Evolutionary conservation across 805 yeast species (phyloP).

Genomic region (Komagataella pastoris): DNA sequence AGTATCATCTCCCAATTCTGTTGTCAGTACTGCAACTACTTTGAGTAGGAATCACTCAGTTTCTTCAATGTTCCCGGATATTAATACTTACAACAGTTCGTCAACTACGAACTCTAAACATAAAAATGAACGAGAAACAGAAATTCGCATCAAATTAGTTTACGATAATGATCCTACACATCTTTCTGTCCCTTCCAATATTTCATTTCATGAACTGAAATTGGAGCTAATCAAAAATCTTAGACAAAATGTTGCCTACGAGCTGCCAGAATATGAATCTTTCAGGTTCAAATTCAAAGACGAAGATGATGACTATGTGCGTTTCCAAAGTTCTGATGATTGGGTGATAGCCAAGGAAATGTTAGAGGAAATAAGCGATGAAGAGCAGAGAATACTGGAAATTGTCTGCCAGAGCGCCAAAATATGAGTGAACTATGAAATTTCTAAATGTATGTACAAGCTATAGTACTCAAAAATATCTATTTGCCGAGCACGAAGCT

Average conservation of each 20-base stretch:
- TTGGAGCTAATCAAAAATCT: conserved; percentile 38
- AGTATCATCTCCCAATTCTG: conserved; percentile 18
- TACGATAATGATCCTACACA: conserved; percentile 44
- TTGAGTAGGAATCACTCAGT: neutral
- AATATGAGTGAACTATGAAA: neutral
- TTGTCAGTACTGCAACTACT: conserved; percentile 4
- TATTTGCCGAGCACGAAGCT: conserved; percentile 21
- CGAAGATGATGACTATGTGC: conserved; percentile 91
- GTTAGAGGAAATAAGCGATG: conserved; percentile 33
- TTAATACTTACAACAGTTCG: neutral
- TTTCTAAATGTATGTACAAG: neutral
- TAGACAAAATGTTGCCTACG: conserved; percentile 41
- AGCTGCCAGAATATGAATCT: conserved; percentile 39
- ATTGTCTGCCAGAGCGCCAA: conserved; percentile 3
- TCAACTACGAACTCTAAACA: neutral
- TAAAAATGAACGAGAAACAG: neutral
- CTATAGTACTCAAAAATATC: neutral
- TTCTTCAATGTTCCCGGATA: neutral
- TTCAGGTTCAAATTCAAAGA: conserved; percentile 70
- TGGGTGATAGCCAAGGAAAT: conserved; percentile 75
- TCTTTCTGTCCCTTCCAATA: conserved; percentile 36
- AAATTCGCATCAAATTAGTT: conserved; percentile 13
- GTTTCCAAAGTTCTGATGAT: conserved; percentile 77
- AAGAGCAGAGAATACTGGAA: conserved; percentile 22
- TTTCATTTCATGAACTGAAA: conserved; percentile 15